Percentiles rank a stretch among this genome's conserved stretches.
These are phyloP conservation scores for Clavariopsis aquatica DNA, from an alignment of 495 filamentous ascomycete genomes.

Conservation along the genomic window DNA sequence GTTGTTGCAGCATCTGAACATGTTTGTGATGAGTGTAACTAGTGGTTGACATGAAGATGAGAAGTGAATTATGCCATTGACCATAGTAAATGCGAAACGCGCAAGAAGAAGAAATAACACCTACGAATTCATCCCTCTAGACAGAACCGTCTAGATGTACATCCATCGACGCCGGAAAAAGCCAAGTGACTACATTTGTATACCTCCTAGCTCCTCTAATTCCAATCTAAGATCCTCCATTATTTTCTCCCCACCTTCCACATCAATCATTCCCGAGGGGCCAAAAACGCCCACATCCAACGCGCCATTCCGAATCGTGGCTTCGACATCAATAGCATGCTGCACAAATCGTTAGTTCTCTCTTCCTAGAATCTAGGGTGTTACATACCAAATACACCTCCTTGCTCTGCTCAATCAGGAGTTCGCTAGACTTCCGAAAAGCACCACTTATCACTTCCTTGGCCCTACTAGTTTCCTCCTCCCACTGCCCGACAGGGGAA, in stretches of 20 bases:
- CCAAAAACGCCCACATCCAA: slow-evolving; percentile 60
- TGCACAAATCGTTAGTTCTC: slow-evolving; percentile 39
- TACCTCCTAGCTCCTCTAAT: slow-evolving; percentile 9
- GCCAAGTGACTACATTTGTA: not conserved
- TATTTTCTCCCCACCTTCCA: slow-evolving; percentile 40
- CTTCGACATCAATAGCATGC: slow-evolving; percentile 60
- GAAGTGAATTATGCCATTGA: no score
- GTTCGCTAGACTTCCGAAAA: slow-evolving; percentile 30
- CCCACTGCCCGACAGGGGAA: slow-evolving; percentile 14
- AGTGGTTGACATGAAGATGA: no score
- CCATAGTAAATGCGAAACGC: no score
- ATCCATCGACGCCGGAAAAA: no score
- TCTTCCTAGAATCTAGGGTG: not conserved
- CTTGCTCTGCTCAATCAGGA: slow-evolving; percentile 35
- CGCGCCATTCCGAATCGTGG: slow-evolving; percentile 46
- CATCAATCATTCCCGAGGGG: slow-evolving; percentile 44
- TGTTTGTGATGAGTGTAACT: no score
- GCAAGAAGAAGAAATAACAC: not conserved
- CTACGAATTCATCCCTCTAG: not conserved
- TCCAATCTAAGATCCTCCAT: slow-evolving; percentile 34
- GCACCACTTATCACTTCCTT: not conserved
- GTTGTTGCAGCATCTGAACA: no score
- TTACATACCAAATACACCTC: slow-evolving; percentile 45
- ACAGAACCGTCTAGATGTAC: no score
- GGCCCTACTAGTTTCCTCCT: slow-evolving; percentile 21